phyloP scores from a whole-genome alignment of 495 filamentous ascomycete species.

The Aspergillus olivimuriae region DNA sequence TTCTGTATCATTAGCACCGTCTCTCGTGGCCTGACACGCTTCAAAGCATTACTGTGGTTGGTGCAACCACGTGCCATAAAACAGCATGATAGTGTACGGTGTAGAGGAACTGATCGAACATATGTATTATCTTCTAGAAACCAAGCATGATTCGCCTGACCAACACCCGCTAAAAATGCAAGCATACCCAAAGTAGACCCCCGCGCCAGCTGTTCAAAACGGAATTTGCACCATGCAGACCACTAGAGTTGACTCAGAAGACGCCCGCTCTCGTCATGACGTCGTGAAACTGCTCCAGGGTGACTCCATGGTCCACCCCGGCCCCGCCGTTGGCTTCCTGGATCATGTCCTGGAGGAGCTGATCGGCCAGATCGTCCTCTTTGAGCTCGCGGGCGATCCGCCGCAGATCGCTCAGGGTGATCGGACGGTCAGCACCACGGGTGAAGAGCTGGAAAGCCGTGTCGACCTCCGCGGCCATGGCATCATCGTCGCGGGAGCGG shows the following conservation, averaged over 20 bases:
- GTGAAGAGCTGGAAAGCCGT: slow-evolving; percentile 78
- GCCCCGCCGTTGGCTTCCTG: slow-evolving; percentile 81
- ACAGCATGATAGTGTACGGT: too few species aligned
- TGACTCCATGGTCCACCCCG: slow-evolving; percentile 65
- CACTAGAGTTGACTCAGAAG: slow-evolving; percentile 44
- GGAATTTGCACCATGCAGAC: slow-evolving; percentile 1
- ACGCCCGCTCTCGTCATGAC: slow-evolving; percentile 83
- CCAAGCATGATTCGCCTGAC: not conserved
- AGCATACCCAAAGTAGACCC: not conserved
- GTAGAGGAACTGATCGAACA: too few species aligned
- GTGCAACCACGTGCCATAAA: too few species aligned
- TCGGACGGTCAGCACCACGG: slow-evolving; percentile 43
- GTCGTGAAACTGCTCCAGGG: slow-evolving; percentile 70
- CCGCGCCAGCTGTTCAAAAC: too few species aligned
- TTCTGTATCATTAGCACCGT: too few species aligned
- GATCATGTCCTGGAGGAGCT: slow-evolving; percentile 85
- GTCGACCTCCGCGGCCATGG: slow-evolving; percentile 61
- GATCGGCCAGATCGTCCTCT: slow-evolving; percentile 67
- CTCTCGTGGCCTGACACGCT: too few species aligned
- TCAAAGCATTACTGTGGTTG: too few species aligned
- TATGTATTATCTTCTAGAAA: too few species aligned
- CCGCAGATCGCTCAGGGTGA: slow-evolving; percentile 69
- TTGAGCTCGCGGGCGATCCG: slow-evolving; percentile 75
- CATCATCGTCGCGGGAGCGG: slow-evolving; percentile 46
- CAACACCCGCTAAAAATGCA: slow-evolving; percentile 1